Conservation (phyloP, 495 filamentous ascomycete species). For the Aspergillus hancockii region DNA sequence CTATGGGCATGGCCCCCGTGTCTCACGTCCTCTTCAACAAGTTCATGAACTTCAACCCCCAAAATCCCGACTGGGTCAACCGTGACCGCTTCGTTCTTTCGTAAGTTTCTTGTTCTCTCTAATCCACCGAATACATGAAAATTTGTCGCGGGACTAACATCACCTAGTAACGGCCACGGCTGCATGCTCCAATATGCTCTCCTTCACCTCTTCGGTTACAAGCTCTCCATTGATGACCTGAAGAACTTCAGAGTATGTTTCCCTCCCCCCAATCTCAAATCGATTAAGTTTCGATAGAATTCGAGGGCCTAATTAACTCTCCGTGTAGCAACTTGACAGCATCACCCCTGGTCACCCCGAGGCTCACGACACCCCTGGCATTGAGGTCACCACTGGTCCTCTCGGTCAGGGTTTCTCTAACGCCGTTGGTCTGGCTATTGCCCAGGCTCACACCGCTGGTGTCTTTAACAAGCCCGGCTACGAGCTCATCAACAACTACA, state of each 20-base stretch:
- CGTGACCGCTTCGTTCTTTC: constrained; percentile 98
- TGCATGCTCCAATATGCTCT: constrained; percentile 99
- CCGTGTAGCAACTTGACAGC: constrained; percentile 71
- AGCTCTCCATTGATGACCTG: constrained; percentile 80
- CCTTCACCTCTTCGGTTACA: constrained; percentile 95
- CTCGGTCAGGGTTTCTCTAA: constrained; percentile 95
- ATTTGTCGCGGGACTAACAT: constrained; percentile 13
- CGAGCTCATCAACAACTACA: constrained; percentile 93
- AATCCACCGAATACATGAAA: not conserved
- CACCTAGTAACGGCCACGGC: constrained; percentile 85
- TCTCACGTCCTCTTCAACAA: constrained; percentile 98
- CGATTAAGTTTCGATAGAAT: constrained; percentile 1
- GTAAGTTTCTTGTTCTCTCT: constrained; percentile 57
- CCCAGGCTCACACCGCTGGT: constrained; percentile 85
- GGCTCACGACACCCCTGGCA: constrained; percentile 90
- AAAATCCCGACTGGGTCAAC: constrained; percentile 96
- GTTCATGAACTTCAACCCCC: constrained; percentile 99
- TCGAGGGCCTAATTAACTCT: not conserved
- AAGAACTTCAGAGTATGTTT: constrained; percentile 89
- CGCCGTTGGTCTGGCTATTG: constrained; percentile 94
- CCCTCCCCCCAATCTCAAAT: not conserved
- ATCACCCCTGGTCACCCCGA: constrained; percentile 97
- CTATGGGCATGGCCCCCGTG: constrained; percentile 98
- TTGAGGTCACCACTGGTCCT: constrained; percentile 97
- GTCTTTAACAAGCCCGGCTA: constrained; percentile 97